phyloP scores from a whole-genome alignment of 2,329 filamentous ascomycete species.

The Shiraia sp. region DNA sequence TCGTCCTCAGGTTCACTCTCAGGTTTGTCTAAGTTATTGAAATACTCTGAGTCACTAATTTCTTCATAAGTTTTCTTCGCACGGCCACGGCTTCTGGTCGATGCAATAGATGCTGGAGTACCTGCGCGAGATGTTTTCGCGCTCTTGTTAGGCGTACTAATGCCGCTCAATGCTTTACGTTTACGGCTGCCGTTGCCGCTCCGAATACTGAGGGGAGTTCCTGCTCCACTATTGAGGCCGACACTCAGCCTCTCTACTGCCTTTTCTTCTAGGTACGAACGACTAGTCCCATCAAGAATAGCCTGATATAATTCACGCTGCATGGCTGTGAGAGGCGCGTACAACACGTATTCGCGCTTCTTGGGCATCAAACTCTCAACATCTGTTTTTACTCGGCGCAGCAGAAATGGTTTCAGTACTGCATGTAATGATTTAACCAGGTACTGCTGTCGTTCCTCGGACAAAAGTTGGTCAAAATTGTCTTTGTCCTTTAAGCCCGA shows the following conservation, averaged over 20 bases:
- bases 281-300: slow-evolving; percentile 62
- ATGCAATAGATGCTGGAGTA: slow-evolving; percentile 65
- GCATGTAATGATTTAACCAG: slow-evolving; percentile 87
- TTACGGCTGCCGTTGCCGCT: slow-evolving; percentile 57
- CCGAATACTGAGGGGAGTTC: slow-evolving; percentile 52
- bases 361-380: slow-evolving; percentile 90
- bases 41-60: slow-evolving; percentile 83
- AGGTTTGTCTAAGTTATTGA: slow-evolving; percentile 70
- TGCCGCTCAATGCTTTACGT: slow-evolving; percentile 56
- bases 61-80: slow-evolving; percentile 66
- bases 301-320: slow-evolving; percentile 90
- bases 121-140: slow-evolving; percentile 74
- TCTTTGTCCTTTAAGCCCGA: slow-evolving; percentile 85
- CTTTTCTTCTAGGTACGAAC: slow-evolving; percentile 71
- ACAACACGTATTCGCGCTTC: slow-evolving; percentile 95
- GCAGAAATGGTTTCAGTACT: slow-evolving; percentile 86
- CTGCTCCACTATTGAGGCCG: slow-evolving; percentile 44
- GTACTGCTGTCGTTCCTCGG: slow-evolving; percentile 75
- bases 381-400: slow-evolving; percentile 88
- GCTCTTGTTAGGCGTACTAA: slow-evolving; percentile 67
- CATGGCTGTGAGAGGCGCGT: slow-evolving; percentile 86
- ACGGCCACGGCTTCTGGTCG: slow-evolving; percentile 57
- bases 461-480: slow-evolving; percentile 76
- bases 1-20: slow-evolving; percentile 48
- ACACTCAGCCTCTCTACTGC: slow-evolving; percentile 66